Conservation (phyloP, 2,329 filamentous ascomycete species). For the Beauveria brongniartii region DNA sequence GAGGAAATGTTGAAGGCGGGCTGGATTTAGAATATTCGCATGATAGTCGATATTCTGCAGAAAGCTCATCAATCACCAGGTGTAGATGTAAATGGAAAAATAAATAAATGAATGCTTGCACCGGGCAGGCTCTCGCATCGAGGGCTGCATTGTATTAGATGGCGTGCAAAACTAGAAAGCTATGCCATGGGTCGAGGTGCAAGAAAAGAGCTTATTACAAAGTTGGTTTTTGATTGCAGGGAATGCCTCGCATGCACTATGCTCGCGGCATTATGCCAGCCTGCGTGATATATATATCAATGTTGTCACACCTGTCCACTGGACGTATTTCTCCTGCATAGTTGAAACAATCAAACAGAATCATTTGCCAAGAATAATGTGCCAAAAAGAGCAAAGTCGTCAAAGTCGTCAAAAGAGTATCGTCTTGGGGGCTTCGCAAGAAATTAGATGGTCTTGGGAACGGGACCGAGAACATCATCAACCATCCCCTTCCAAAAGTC, state of each 20-base stretch:
- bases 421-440: too few species aligned
- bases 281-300: not conserved
- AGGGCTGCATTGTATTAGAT: constrained; percentile 6
- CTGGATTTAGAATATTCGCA: too few species aligned
- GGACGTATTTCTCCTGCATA: not conserved
- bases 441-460: constrained; percentile 6
- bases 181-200: constrained; percentile 4
- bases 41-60: not conserved
- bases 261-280: constrained; percentile 3
- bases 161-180: not conserved
- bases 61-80: too few species aligned
- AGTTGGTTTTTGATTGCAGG: not conserved
- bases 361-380: not conserved
- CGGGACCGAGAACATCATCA: constrained; percentile 35
- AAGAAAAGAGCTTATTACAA: constrained; percentile 1
- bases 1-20: not conserved
- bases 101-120: not conserved
- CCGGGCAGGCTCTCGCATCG: not conserved
- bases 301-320: not conserved
- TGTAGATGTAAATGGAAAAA: not conserved
- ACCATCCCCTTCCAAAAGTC: constrained; percentile 50
- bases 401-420: not conserved
- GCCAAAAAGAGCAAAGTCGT: constrained; percentile 8
- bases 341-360: not conserved
- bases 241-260: constrained; percentile 10